Percentiles rank a stretch among this genome's conserved stretches.
These are phyloP conservation scores for Umbelopsis sp. DNA, from an alignment of 192 early-diverging fungal species.

Conservation along the genomic window DNA sequence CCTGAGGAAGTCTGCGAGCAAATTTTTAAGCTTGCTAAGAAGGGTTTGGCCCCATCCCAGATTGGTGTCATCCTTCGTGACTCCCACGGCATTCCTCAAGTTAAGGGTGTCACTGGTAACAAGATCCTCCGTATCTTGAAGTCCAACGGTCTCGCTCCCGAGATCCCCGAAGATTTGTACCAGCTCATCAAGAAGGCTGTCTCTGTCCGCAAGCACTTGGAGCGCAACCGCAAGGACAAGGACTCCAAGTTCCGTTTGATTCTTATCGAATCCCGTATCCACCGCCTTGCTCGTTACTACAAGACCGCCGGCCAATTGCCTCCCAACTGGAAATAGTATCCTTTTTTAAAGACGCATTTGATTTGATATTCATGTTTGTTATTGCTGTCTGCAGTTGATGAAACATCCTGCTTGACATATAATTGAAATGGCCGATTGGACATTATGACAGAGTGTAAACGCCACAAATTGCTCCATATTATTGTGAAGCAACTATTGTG, in stretches of 20 bases:
- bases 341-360: conserved; percentile 34
- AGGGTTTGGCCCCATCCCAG: conserved; percentile 97
- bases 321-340: conserved; percentile 98
- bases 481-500: conserved; percentile 15
- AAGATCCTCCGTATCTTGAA: conserved; percentile 99
- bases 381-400: conserved; percentile 25
- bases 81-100: conserved; percentile 97
- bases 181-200: conserved; percentile 99
- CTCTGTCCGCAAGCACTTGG: conserved; percentile 97
- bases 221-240: conserved; percentile 98
- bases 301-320: conserved; percentile 94
- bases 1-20: conserved; percentile 98
- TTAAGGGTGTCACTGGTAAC: conserved; percentile 97
- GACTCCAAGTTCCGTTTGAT: conserved; percentile 99
- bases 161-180: conserved; percentile 99
- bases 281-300: conserved; percentile 99
- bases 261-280: conserved; percentile 95
- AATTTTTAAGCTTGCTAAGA: conserved; percentile 99
- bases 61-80: conserved; percentile 98
- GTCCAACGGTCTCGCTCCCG: conserved; percentile 83
- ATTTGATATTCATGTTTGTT: conserved; percentile 26
- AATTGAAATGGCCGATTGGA: conserved; percentile 32
- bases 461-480: conserved; percentile 4
- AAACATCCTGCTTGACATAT: background rate
- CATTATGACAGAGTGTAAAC: conserved; percentile 36